Percentiles rank a stretch among this genome's conserved stretches.
phyloP scores from a whole-genome alignment of 2,329 filamentous ascomycete genomes.

The Sclerotinia glacialis region DNA sequence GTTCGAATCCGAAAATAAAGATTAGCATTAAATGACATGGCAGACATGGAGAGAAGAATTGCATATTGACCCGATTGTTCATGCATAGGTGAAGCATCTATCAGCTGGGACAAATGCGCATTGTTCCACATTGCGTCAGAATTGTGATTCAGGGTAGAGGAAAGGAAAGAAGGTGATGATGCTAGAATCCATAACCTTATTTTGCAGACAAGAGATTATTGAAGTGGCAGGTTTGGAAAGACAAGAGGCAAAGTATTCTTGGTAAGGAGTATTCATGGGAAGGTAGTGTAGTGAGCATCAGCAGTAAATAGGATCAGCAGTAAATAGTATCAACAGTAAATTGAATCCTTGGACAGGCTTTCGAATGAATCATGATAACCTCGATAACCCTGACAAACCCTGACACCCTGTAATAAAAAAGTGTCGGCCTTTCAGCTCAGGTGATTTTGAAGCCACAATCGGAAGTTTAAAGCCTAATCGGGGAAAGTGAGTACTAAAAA shows the following conservation, averaged over 20 bases:
- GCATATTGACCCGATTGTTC: background rate
- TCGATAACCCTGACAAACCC: too few relatives aligned
- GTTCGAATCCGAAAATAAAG: background rate
- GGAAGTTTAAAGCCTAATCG: background rate
- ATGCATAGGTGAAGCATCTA: background rate
- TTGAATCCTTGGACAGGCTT: too few relatives aligned
- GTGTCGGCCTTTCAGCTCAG: background rate
- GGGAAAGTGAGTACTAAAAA: background rate
- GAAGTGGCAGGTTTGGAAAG: too few relatives aligned
- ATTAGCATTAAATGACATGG: background rate
- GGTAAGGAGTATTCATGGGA: too few relatives aligned
- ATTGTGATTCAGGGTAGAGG: background rate
- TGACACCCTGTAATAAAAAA: background rate
- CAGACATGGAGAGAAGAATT: background rate
- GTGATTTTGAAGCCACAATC: background rate
- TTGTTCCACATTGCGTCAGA: background rate
- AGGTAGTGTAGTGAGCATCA: too few relatives aligned
- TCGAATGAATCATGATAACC: too few relatives aligned
- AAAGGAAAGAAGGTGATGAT: background rate
- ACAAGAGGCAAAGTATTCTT: too few relatives aligned
- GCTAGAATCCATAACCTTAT: background rate
- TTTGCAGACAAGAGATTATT: background rate
- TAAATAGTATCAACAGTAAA: too few relatives aligned
- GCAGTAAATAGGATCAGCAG: too few relatives aligned
- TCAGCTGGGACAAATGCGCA: background rate